These are phyloP conservation scores for Corchorus capsularis DNA, from an alignment of 345 rosid genomes.

Conservation along the genomic window DNA sequence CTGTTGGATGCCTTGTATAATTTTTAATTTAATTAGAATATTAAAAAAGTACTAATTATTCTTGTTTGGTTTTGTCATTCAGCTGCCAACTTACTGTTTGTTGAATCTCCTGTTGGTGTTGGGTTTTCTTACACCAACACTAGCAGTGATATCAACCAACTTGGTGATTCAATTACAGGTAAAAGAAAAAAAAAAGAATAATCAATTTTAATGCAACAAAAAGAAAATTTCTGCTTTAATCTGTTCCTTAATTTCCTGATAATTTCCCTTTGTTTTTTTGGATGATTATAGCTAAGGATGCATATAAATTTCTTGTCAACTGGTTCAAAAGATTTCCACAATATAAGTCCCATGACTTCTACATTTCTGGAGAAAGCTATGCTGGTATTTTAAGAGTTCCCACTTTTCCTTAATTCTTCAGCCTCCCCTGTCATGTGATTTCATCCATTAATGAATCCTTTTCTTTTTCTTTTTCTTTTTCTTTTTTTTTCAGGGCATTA, in stretches of 20 bases:
- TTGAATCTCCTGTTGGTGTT: constrained; percentile 73
- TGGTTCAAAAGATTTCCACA: constrained; percentile 75
- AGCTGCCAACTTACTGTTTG: constrained; percentile 67
- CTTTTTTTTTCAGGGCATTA: constrained; percentile 58
- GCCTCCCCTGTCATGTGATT: not conserved
- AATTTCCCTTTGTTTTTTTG: not conserved
- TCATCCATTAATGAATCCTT: constrained; percentile 6
- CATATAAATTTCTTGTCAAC: constrained; percentile 57
- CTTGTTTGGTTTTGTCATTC: not conserved
- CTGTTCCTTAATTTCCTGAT: not conserved
- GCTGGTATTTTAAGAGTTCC: constrained; percentile 40
- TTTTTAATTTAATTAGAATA: not conserved
- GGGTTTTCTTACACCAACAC: constrained; percentile 67
- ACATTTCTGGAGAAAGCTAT: constrained; percentile 74
- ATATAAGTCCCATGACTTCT: constrained; percentile 58
- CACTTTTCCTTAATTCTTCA: not conserved
- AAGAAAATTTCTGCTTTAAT: not conserved
- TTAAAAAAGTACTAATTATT: not conserved
- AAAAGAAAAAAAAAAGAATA: not conserved
- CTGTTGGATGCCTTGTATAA: too few species aligned
- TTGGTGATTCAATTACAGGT: constrained; percentile 66
- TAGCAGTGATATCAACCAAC: constrained; percentile 39
- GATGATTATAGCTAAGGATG: constrained; percentile 48
- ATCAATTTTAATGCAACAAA: not conserved
- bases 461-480: too few species aligned